Conservation (phyloP, 2,329 filamentous ascomycete genomes). For the Nemania diffusa region DNA sequence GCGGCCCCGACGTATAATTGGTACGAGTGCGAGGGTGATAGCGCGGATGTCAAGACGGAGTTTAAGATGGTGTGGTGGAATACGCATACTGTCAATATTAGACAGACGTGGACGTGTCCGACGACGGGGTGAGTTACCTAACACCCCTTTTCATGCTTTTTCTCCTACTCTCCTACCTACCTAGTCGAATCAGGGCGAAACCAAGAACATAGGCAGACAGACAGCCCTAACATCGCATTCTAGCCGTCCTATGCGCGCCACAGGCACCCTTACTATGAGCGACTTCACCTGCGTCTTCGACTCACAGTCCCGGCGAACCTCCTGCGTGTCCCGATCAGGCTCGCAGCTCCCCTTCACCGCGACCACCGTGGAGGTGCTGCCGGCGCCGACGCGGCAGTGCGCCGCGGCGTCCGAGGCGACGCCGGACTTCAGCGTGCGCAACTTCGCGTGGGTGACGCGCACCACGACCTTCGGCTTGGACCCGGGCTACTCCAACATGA, state of each 20-base stretch:
- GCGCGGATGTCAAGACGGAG: slow-evolving; percentile 17
- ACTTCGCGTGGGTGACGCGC: slow-evolving; percentile 10
- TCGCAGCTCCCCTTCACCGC: slow-evolving; percentile 1
- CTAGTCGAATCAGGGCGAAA: neutral
- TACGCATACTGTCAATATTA: slow-evolving; percentile 12
- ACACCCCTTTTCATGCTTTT: neutral
- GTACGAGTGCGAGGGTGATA: slow-evolving; percentile 8
- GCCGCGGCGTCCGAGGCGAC: slow-evolving; percentile 13
- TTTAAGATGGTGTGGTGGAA: slow-evolving; percentile 31
- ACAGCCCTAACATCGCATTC: neutral
- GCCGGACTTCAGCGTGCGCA: slow-evolving; percentile 21
- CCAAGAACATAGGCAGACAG: neutral
- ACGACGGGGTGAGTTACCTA: slow-evolving; percentile 16
- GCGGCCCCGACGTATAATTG: slow-evolving; percentile 12
- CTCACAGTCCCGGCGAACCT: neutral
- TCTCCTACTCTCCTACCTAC: too few species aligned
- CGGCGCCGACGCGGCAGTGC: slow-evolving; percentile 11
- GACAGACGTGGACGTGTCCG: slow-evolving; percentile 26
- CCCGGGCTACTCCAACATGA: slow-evolving; percentile 12
- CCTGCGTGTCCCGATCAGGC: neutral
- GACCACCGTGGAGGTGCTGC: slow-evolving; percentile 18
- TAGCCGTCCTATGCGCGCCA: slow-evolving; percentile 22
- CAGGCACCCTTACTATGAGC: neutral
- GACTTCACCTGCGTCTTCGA: slow-evolving; percentile 18
- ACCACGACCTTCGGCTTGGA: slow-evolving; percentile 17